These are phyloP conservation scores for Verticillium zaregamsianum DNA, from an alignment of 2,329 filamentous ascomycete genomes.

Conservation along the genomic window DNA sequence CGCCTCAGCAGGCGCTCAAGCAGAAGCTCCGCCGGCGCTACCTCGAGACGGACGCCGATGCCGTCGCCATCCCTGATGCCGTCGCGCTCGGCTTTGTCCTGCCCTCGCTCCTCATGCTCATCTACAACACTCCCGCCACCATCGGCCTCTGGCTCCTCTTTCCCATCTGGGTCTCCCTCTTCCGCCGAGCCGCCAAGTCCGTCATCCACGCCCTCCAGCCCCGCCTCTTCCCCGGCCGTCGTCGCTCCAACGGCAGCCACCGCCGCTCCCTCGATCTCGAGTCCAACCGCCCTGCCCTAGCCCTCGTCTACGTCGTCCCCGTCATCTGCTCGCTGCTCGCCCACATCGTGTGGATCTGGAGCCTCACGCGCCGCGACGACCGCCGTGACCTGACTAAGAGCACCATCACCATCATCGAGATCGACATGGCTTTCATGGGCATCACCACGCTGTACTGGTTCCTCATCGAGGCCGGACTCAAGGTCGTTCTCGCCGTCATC, in stretches of 20 bases:
- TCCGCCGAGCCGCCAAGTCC: conserved; percentile 32
- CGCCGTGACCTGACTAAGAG: conserved; percentile 45
- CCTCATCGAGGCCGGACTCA: conserved; percentile 45
- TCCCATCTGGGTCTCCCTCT: conserved; percentile 41
- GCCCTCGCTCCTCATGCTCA: conserved; percentile 43
- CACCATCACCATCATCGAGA: conserved; percentile 39
- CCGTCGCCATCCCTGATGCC: conserved; percentile 50
- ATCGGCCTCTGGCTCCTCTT: conserved; percentile 48
- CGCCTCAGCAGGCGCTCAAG: background rate
- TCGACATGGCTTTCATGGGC: conserved; percentile 40
- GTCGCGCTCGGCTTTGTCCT: conserved; percentile 43
- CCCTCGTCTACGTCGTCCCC: conserved; percentile 41
- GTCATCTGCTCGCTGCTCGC: conserved; percentile 36
- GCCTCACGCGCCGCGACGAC: conserved; percentile 35
- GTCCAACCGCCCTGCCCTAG: conserved; percentile 30
- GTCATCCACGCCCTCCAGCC: conserved; percentile 7
- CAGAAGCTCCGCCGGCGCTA: conserved; percentile 21
- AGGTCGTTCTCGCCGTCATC: conserved; percentile 27
- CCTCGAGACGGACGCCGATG: conserved; percentile 42
- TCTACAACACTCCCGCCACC: conserved; percentile 28
- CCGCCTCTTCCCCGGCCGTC: background rate
- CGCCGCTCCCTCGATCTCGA: conserved; percentile 35
- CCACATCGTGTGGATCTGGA: conserved; percentile 38
- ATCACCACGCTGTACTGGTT: conserved; percentile 51
- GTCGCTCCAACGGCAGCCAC: conserved; percentile 10